Evolutionary conservation across 1,284 basidiomycete species (phyloP).

Genomic region (Pisolithus thermaeus): DNA sequence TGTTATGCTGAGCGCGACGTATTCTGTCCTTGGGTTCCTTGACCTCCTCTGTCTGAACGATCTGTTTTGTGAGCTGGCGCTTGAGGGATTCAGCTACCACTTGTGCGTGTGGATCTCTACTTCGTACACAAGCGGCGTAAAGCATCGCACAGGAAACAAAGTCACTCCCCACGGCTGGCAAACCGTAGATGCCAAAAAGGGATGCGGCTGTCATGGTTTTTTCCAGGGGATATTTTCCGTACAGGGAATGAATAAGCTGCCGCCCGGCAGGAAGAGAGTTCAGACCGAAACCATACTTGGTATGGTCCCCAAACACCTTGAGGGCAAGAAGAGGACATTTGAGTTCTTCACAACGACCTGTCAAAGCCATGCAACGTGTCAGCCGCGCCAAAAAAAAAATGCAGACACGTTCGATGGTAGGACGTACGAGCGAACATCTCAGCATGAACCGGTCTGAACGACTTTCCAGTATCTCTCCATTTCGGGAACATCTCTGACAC

Average conservation of each 20-base stretch:
- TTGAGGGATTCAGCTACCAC: constrained; percentile 41
- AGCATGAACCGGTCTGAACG: constrained; percentile 33
- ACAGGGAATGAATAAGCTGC: constrained; percentile 47
- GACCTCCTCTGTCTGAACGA: constrained; percentile 25
- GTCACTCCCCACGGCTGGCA: constrained; percentile 49
- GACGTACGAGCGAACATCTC: constrained; percentile 49
- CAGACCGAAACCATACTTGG: constrained; percentile 55
- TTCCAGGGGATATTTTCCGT: constrained; percentile 39
- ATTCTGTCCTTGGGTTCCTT: constrained; percentile 19
- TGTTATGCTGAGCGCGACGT: constrained; percentile 17
- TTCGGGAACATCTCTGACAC: constrained; percentile 40
- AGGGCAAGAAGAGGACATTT: constrained; percentile 50
- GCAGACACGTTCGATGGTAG: not conserved
- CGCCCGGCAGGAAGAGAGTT: constrained; percentile 45
- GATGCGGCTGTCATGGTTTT: constrained; percentile 44
- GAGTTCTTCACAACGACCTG: constrained; percentile 57
- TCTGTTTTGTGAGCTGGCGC: constrained; percentile 33
- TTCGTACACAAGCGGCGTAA: constrained; percentile 45
- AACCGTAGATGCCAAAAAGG: constrained; percentile 46
- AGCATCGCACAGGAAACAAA: constrained; percentile 54
- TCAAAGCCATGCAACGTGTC: not conserved
- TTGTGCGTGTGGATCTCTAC: constrained; percentile 31
- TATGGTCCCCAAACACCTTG: constrained; percentile 52
- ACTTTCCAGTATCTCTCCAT: constrained; percentile 41
- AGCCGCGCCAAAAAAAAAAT: not conserved